Evolutionary conservation across 257 asterid species (phyloP), one percentile per base, ranked within the genome.

Genomic region (Parsonsia alboflavescens): DNA sequence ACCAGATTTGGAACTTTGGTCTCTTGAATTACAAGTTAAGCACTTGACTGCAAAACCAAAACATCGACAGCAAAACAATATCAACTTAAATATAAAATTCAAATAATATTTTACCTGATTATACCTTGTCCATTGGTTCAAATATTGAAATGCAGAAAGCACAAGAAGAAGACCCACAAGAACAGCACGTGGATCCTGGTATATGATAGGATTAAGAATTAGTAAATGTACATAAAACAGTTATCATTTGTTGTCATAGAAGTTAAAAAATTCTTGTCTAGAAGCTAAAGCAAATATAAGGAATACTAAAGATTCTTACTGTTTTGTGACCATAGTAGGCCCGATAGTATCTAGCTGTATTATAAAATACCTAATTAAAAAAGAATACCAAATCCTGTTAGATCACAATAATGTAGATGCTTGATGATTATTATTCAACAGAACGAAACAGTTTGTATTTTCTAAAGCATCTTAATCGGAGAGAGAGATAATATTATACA

Each of bases 261-360:
- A 3, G 39, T 33, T 33, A 33, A 33, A 1, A 33, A 1, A 1
- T 33, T 33, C 3, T 33, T 1, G 39, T 33, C 39, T 33, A 33
- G 39, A 33, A 33, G 39, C 3, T 33, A 70, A 54, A 50, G 48
- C 3, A 48, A 46, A 36, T 8, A 58, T 1, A 46, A 56, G 17
- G 9, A 52, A 70, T 16, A 72, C 63, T 58, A 73, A 76, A 67
- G 70, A 42, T 75, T 70, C 97, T 87, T 79, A 90, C 99, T 71
- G 96, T 95, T 83, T 89, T 95, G 80, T 95, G 96, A 80, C 98
- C 97, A 75, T 95, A 92, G 84, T 91, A 92, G 80, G 99, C 99
- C 76, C 77, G 96, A 83, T 95, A 92, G 86, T 94, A 95, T 52
- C 96, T 83, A 59, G 99, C 98, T 49, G 98, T 83, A 76, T 95